Evolutionary conservation across 2,329 filamentous ascomycete genomes (phyloP).

Genomic region (Colletotrichum orchidophilum): DNA sequence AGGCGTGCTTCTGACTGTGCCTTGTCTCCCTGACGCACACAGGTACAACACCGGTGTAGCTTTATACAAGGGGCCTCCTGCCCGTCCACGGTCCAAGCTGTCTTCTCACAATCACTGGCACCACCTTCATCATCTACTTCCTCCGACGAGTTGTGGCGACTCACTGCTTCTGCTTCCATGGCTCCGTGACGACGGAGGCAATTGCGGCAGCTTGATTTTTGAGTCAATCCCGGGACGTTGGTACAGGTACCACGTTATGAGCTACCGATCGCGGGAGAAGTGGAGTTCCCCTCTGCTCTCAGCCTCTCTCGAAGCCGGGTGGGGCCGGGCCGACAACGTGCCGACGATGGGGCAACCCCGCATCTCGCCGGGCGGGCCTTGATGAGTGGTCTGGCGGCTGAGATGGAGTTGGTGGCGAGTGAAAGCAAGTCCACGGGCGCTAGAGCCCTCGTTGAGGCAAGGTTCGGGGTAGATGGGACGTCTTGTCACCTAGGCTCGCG

Average conservation of each 20-base stretch:
- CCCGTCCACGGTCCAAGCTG: too few species aligned
- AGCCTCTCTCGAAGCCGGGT: background rate
- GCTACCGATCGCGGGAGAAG: background rate
- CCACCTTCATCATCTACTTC: background rate
- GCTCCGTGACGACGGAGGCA: background rate
- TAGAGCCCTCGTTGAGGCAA: background rate
- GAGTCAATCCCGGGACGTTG: background rate
- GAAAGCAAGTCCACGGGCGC: background rate
- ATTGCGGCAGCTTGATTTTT: background rate
- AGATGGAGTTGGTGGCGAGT: background rate
- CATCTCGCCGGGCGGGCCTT: background rate
- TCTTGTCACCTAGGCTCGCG: background rate
- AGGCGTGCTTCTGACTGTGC: background rate
- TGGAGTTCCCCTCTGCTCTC: background rate
- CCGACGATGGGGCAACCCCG: background rate
- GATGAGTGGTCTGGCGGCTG: background rate
- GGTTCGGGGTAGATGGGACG: background rate
- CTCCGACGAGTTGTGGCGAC: background rate
- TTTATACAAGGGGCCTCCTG: too few species aligned
- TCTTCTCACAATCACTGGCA: background rate
- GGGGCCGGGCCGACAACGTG: background rate
- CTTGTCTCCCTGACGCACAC: background rate
- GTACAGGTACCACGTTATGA: background rate
- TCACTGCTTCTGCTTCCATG: background rate
- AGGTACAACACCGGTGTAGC: background rate